Base-by-base conservation (phyloP, 2,329 filamentous ascomycete genomes). In the Malbranchea zuffiana region DNA sequence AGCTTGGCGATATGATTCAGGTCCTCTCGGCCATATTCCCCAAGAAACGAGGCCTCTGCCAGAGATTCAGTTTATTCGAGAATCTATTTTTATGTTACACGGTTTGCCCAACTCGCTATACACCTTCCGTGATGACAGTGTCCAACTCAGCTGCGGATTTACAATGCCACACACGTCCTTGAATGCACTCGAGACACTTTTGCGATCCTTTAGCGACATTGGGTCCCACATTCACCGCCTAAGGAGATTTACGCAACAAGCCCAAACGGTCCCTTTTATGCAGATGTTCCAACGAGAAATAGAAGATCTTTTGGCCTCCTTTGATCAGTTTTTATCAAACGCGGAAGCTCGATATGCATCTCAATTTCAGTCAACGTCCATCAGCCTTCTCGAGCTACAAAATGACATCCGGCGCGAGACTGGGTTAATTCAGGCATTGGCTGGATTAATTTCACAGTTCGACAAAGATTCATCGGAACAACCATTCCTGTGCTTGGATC, bases 31-130 rank as follows among this genome's bases (percentile, higher is more conserved):
- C 2, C 50, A 53, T 19, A 49, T 54, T 32, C 27, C 47, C n/a
- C 37, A 48, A 25, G 39, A 39, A 7, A 51, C 51, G 41, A 48
- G 53, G 18, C 42, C 44, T 11, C 64, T 88, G 4, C 74, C 80
- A 0, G 87, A 94, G 53, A 64, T 82, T 1, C 77, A 87, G 45
- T 65, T 78, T 7, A 63, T 87, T 17, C 75, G 85, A 32, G 86
- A 96, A 51, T 73, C 76, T 0, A 65, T 95, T 0, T 88, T 84
- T 50, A 92, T 95, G 83, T 69, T 96, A 0, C 74, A 76, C 37
- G 87, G 87, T 1, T 63, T 90, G 3, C 72, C 78, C 4, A 88
- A 82, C 2, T 79, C 76, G 1, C 53, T 94, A 1, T 94, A 87
- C 49, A 46, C 56, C 63, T 47, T 53, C 36, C 20, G 56, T 13